Evolutionary conservation across 371 early-diverging fungal species (phyloP).

Genomic region (Saksenaea vasiformis): DNA sequence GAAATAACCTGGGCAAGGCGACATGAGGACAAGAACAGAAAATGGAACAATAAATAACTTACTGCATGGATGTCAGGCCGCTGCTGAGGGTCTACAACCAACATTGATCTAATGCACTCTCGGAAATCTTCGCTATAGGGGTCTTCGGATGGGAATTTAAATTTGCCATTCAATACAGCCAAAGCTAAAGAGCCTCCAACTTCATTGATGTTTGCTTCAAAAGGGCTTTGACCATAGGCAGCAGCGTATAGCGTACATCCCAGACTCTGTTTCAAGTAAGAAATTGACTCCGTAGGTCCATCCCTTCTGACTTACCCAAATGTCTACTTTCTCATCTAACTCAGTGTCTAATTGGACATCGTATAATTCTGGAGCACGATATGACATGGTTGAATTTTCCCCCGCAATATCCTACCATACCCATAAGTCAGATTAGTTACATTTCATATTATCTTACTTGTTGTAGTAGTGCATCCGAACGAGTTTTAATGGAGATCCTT

Average conservation of each 20-base stretch:
- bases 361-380: conserved; percentile 79
- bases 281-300: not conserved
- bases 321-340: conserved; percentile 74
- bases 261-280: conserved; percentile 31
- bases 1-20: conserved; percentile 9
- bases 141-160: conserved; percentile 51
- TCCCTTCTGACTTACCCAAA: conserved; percentile 56
- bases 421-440: not conserved
- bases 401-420: conserved; percentile 55
- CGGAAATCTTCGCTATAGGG: conserved; percentile 63
- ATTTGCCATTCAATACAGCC: conserved; percentile 67
- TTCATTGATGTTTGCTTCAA: conserved; percentile 65
- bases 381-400: conserved; percentile 70
- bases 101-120: conserved; percentile 59
- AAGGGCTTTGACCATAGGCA: conserved; percentile 72
- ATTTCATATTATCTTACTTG: conserved; percentile 31
- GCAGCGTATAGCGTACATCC: conserved; percentile 76
- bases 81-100: conserved; percentile 62
- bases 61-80: conserved; percentile 64
- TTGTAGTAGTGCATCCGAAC: conserved; percentile 64
- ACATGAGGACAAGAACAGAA: not conserved
- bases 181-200: conserved; percentile 73
- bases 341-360: conserved; percentile 66
- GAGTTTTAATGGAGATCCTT: conserved; percentile 52
- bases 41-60: not conserved